Evolutionary conservation across 2,329 filamentous ascomycete genomes (phyloP).

Genomic region (Colletotrichum tofieldiae): DNA sequence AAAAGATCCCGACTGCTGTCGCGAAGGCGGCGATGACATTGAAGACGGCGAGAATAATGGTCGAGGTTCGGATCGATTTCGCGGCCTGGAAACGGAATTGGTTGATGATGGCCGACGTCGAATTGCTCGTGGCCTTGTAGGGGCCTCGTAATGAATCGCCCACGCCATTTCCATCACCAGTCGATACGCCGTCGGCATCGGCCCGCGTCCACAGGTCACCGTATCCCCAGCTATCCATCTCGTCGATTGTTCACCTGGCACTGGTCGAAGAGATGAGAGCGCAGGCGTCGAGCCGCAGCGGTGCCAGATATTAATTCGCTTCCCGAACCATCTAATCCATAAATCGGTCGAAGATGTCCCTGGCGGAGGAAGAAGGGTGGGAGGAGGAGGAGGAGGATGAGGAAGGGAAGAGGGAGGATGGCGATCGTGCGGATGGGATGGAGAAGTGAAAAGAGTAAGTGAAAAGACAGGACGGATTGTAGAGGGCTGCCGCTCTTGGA

Average conservation of each 20-base stretch:
- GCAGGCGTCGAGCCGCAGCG: constrained; percentile 57
- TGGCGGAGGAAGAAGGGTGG: constrained; percentile 9
- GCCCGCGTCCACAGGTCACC: constrained; percentile 49
- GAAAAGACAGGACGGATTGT: constrained; percentile 42
- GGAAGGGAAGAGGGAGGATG: constrained; percentile 42
- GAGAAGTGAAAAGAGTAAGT: constrained; percentile 46
- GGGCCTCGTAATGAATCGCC: constrained; percentile 49
- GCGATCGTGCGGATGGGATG: constrained; percentile 45
- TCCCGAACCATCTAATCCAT: constrained; percentile 58
- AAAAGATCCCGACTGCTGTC: constrained; percentile 70
- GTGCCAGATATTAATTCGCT: constrained; percentile 43
- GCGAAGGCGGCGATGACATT: constrained; percentile 72
- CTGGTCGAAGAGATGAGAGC: constrained; percentile 43
- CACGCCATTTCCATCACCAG: constrained; percentile 45
- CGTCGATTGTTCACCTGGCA: constrained; percentile 43
- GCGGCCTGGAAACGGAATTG: constrained; percentile 67
- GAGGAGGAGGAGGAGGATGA: constrained; percentile 34
- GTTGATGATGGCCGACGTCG: constrained; percentile 65
- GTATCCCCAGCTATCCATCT: constrained; percentile 46
- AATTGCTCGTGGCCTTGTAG: constrained; percentile 49
- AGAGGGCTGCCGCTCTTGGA: constrained; percentile 38
- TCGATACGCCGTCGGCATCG: constrained; percentile 41
- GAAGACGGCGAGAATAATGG: constrained; percentile 73
- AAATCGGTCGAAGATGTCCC: constrained; percentile 43
- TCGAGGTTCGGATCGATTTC: constrained; percentile 73